Evolutionary conservation across 495 filamentous ascomycete genomes (phyloP).

Genomic region (Oleoguttula mirabilis): DNA sequence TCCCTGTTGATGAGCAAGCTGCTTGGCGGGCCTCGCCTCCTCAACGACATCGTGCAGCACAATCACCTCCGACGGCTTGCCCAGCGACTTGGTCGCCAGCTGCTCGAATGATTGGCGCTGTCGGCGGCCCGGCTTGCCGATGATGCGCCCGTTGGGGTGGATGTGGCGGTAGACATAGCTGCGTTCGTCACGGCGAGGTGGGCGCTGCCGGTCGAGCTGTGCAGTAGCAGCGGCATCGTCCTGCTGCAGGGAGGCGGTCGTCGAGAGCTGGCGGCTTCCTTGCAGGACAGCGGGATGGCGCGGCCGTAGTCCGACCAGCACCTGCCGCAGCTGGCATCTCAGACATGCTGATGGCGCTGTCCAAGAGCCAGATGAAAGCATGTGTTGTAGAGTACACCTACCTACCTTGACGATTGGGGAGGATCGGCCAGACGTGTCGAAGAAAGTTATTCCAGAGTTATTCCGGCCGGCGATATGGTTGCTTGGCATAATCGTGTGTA

Average conservation of each 20-base stretch:
- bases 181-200: background rate
- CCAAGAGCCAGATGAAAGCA: constrained; percentile 8
- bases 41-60: constrained; percentile 16
- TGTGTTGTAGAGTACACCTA: background rate
- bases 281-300: background rate
- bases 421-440: too few species aligned
- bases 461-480: too few species aligned
- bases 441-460: too few species aligned
- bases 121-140: constrained; percentile 14
- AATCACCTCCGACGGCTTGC: constrained; percentile 18
- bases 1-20: background rate
- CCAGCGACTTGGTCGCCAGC: constrained; percentile 11
- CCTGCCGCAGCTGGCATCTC: constrained; percentile 2
- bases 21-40: background rate
- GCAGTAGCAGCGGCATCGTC: background rate
- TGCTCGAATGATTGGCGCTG: constrained; percentile 10
- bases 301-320: background rate
- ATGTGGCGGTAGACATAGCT: background rate
- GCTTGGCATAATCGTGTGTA: too few species aligned
- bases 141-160: constrained; percentile 13
- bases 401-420: too few species aligned
- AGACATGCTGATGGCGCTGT: constrained; percentile 15
- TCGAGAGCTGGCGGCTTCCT: background rate
- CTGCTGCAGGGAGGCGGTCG: background rate
- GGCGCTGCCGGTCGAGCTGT: background rate